Base-by-base conservation (phyloP, 768 basidiomycete genomes). In the Crepidotus variabilis region DNA sequence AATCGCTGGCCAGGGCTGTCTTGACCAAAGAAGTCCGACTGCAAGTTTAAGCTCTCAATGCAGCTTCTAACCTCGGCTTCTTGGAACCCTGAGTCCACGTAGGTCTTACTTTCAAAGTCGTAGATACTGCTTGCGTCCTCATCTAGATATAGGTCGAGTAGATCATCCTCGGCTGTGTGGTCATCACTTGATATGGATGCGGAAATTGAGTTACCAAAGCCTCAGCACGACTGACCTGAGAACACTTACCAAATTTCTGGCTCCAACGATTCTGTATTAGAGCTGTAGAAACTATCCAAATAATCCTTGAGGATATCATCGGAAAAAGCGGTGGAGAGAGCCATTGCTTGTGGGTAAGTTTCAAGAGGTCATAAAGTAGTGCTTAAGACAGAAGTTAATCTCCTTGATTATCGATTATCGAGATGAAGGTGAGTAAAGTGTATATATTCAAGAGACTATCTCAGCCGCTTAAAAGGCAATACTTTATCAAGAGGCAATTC, bases 371-470 rank as follows among this genome's bases (percentile, higher is more conserved):
- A 28, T 8, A 8, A 28, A 28, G 28, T 28, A 8, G 28, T 28
- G 8, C 8, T 8, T 28, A 3, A 28, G 8, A 28, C 8, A 28
- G 8, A 8, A n/a, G n/a, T n/a, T n/a, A n/a, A 28, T 20, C 18
- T 11, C 14, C 39, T 35, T 23, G n/a, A 34, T n/a, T 14, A 22
- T 21, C 23, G 51, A 47, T 55, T 55, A 55, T 55, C 54, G 47
- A 48, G 47, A 55, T 55, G 54, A 55, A 1, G 45, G 54, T 55
- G 54, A 46, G 54, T 55, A 55, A 48, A 21, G 22, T 49, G 24
- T 49, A 5, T n/a, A 21, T n/a, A 48, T 47, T 54, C 53, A 54
- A 6, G 16, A 28, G 23, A 23, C 10, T 1, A 45, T 33, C 39
- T 3, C 39, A 43, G 14, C 13, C 13, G 39, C 18, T 16, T 43